Evolutionary conservation across 345 rosid genomes (phyloP), one percentile per base, ranked within the genome.

Genomic region (Arabis hirsuta): DNA sequence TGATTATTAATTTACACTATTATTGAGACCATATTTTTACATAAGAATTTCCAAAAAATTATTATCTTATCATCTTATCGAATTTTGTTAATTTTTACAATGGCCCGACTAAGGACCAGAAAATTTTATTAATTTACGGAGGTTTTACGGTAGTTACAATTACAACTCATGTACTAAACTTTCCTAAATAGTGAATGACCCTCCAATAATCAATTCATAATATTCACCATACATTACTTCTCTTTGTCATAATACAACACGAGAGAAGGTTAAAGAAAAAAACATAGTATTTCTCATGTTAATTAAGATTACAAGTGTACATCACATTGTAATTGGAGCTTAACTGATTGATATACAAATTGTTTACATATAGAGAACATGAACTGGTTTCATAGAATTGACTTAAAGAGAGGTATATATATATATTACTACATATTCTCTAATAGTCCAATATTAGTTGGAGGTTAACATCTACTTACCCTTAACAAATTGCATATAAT

Each of bases 391-490:
- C 52, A 26, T 3, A 41, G 6, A 12, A 3, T 12, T 34, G 34
- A 36, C 46, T 12, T 64, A 48, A 53, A 13, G 46, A 48, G 46
- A 26, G 71, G 34, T 51, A 41, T 41, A 36, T 2, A 36, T 2
- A 2, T 2, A 29, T 42, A 20, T 38, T 14, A 54, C 22, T 31
- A 46, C 63, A 62, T 22, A 54, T 20, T 52, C 3, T 45, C 5
- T 62, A 59, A 42, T 6, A 32, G n/a, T 54, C 55, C 48, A 45
- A 65, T 3, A 46, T 50, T 24, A 45, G 36, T 12, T 64, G 58
- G 71, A 46, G 47, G 36, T 1, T 36, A 55, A 51, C 7, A 45
- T 46, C 42, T 55, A 26, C 56, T 55, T 26, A 55, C 38, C 57
- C 14, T 73, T 55, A 46, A 4, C 63, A 12, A 24, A 54, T 9